phyloP scores from a whole-genome alignment of 768 basidiomycete species.

The Hysterangium stoloniferum region DNA sequence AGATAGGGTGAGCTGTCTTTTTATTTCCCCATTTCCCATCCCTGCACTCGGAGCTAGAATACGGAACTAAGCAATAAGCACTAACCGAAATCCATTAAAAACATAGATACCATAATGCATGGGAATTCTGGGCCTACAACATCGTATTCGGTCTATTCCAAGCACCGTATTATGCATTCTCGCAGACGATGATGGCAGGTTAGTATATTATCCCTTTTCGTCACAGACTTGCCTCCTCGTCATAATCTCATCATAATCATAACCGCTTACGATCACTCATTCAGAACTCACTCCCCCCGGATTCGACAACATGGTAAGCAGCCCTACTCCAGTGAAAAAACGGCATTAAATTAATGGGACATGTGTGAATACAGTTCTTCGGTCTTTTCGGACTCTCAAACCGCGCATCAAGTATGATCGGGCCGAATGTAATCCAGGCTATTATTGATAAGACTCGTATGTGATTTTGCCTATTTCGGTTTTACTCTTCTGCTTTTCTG shows the following conservation, averaged over 20 bases:
- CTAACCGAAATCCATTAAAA: not conserved
- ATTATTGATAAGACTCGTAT: conserved; percentile 48
- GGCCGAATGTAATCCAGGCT: conserved; percentile 78
- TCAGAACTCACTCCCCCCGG: conserved; percentile 75
- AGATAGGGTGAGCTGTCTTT: conserved; percentile 54
- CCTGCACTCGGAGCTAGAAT: too few relatives aligned
- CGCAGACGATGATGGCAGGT: conserved; percentile 76
- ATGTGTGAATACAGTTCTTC: conserved; percentile 52
- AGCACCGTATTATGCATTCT: conserved; percentile 81
- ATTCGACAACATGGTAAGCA: conserved; percentile 66
- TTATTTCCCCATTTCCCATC: conserved; percentile 3
- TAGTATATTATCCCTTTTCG: not conserved
- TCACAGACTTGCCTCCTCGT: not conserved
- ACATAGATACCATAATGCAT: conserved; percentile 61
- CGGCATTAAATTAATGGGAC: not conserved
- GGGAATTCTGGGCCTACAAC: conserved; percentile 90
- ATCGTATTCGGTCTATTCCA: conserved; percentile 75
- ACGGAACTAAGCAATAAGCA: too few relatives aligned
- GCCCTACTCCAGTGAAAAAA: not conserved
- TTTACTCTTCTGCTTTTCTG: too few relatives aligned
- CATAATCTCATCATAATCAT: too few relatives aligned
- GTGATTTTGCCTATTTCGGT: not conserved
- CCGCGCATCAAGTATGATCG: conserved; percentile 80
- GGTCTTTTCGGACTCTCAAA: conserved; percentile 81
- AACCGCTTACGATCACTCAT: too few relatives aligned